phyloP scores from a whole-genome alignment of 306 rosid genomes.

The Vigna trinervia region DNA sequence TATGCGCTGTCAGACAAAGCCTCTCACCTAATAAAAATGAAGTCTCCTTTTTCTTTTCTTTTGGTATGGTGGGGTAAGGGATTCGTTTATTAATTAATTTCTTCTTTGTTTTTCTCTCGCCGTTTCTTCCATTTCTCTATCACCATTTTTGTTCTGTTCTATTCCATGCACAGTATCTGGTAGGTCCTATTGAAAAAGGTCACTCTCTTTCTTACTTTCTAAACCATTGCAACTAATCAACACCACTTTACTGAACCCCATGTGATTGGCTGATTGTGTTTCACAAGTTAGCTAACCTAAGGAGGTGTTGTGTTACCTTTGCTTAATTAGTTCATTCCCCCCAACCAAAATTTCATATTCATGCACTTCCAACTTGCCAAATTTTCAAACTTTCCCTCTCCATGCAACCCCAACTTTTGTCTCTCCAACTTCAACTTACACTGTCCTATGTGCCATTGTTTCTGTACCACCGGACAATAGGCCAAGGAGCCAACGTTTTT shows the following conservation, averaged over 20 bases:
- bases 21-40: conserved; percentile 52
- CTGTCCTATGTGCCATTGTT: not conserved
- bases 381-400: conserved; percentile 15
- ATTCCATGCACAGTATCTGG: conserved; percentile 39
- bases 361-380: conserved; percentile 9
- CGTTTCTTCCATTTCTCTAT: conserved; percentile 39
- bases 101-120: conserved; percentile 45
- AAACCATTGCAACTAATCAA: not conserved
- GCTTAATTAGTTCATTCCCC: not conserved
- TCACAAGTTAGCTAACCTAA: conserved; percentile 4
- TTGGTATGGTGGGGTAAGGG: not conserved
- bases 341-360: not conserved
- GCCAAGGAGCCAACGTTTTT: not conserved
- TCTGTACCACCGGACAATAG: not conserved
- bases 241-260: conserved; percentile 25
- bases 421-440: conserved; percentile 3
- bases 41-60: conserved; percentile 17
- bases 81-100: conserved; percentile 30
- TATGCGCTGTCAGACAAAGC: conserved; percentile 58
- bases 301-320: not conserved
- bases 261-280: conserved; percentile 38
- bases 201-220: conserved; percentile 54
- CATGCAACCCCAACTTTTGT: conserved; percentile 26
- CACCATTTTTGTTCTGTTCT: conserved; percentile 19
- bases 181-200: conserved; percentile 52